Conservation (phyloP, 768 basidiomycete species). For the Boletus pseudopeckii region DNA sequence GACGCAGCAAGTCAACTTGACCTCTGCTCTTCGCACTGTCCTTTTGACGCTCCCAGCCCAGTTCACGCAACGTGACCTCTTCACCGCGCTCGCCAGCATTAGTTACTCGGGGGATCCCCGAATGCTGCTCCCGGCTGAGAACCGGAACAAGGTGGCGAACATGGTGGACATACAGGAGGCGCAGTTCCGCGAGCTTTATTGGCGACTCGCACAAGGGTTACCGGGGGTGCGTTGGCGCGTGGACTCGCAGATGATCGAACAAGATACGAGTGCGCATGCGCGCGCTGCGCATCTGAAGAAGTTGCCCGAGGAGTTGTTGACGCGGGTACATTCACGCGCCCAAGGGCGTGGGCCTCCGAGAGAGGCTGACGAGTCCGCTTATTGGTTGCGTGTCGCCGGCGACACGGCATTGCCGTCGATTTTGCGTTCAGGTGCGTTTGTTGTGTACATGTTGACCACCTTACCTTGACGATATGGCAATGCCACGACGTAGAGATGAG, state of each 20-base stretch:
- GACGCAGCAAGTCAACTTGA: slow-evolving; percentile 91
- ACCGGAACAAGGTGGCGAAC: slow-evolving; percentile 90
- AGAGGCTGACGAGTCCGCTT: slow-evolving; percentile 68
- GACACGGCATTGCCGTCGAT: slow-evolving; percentile 54
- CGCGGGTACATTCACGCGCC: slow-evolving; percentile 43
- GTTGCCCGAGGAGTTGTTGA: slow-evolving; percentile 67
- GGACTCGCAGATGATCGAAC: slow-evolving; percentile 53
- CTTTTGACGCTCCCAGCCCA: slow-evolving; percentile 80
- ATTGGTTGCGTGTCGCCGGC: slow-evolving; percentile 70
- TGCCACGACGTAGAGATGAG: slow-evolving; percentile 54
- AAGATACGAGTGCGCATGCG: slow-evolving; percentile 69
- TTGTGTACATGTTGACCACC: background rate
- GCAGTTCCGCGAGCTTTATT: slow-evolving; percentile 88
- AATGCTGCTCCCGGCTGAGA: slow-evolving; percentile 93
- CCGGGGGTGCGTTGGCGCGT: slow-evolving; percentile 77
- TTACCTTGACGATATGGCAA: background rate
- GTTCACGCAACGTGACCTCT: slow-evolving; percentile 82
- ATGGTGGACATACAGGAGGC: slow-evolving; percentile 80
- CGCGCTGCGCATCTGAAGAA: slow-evolving; percentile 73
- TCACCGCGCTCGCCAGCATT: slow-evolving; percentile 80
- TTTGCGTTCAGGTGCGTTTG: slow-evolving; percentile 49
- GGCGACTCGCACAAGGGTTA: slow-evolving; percentile 68
- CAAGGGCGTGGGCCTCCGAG: slow-evolving; percentile 33
- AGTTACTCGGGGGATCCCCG: slow-evolving; percentile 89
- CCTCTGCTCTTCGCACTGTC: slow-evolving; percentile 85